phyloP scores from a whole-genome alignment of 139 green algal genomes.

The Picochlorum sp. region DNA sequence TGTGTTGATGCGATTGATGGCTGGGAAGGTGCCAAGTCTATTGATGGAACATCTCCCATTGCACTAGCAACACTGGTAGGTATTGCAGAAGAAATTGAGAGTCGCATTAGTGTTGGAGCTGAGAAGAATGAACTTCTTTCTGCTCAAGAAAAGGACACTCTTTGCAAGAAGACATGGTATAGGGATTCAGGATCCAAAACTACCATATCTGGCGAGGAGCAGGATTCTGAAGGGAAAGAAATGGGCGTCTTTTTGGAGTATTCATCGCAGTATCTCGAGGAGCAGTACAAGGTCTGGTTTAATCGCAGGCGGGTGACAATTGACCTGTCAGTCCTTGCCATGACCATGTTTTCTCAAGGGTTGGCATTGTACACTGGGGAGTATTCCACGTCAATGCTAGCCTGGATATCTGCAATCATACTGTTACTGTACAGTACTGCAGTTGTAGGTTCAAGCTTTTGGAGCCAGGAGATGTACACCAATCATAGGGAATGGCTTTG shows the following conservation, averaged over 20 bases:
- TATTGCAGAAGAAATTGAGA: conserved; percentile 12
- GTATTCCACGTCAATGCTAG: conserved; percentile 2
- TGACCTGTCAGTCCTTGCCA: conserved; percentile 25
- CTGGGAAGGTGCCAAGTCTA: conserved; percentile 18
- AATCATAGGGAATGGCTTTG: conserved; percentile 17
- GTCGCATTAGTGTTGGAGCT: conserved; percentile 9
- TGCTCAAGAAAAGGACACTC: neutral
- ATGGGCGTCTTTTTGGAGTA: conserved; percentile 9
- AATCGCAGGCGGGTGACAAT: conserved; percentile 13
- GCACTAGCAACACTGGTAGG: conserved; percentile 21
- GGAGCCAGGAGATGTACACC: conserved; percentile 11
- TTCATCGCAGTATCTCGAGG: conserved; percentile 10
- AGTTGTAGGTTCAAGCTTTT: conserved; percentile 10
- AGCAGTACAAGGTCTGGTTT: conserved; percentile 12
- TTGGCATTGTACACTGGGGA: conserved; percentile 24
- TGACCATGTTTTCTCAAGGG: conserved; percentile 21
- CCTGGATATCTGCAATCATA: conserved; percentile 7
- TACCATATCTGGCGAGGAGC: too few species aligned
- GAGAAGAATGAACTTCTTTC: neutral
- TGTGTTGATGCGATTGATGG: conserved; percentile 19
- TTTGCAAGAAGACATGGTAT: neutral
- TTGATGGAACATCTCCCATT: conserved; percentile 31
- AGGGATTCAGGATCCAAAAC: neutral
- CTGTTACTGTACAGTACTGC: conserved; percentile 20
- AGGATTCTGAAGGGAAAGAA: neutral